phyloP scores from a whole-genome alignment of 2,329 filamentous ascomycete species.

The Lachnellula cervina region DNA sequence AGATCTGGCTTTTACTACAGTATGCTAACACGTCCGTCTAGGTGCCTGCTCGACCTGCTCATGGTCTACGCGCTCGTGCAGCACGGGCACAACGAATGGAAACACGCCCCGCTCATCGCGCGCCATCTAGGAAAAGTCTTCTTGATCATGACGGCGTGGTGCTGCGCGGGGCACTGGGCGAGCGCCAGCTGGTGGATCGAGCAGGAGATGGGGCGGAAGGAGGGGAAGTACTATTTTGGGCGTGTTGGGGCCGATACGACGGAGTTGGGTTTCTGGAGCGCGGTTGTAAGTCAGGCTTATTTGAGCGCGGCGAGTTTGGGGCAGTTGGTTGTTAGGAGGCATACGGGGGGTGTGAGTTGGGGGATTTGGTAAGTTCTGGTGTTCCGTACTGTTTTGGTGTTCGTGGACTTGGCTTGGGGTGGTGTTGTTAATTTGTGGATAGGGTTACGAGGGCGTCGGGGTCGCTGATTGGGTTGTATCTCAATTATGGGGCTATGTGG shows the following conservation, averaged over 20 bases:
- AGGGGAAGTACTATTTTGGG: conserved; percentile 33
- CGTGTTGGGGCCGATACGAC: conserved; percentile 42
- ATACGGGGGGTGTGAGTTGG: conserved; percentile 45
- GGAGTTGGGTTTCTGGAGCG: conserved; percentile 33
- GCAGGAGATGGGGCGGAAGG: conserved; percentile 42
- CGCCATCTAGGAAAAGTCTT: conserved; percentile 38
- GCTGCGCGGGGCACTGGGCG: conserved; percentile 36
- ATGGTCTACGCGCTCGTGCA: conserved; percentile 44
- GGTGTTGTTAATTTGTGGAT: background rate
- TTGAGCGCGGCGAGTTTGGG: conserved; percentile 44
- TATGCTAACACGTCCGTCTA: no score
- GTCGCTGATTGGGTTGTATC: conserved; percentile 38
- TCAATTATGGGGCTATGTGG: conserved; percentile 40
- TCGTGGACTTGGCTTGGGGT: no score
- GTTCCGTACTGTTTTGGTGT: background rate
- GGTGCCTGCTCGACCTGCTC: conserved; percentile 46
- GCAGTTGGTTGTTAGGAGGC: conserved; percentile 41
- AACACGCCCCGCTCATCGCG: conserved; percentile 37
- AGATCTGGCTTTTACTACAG: no score
- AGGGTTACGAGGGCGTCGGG: conserved; percentile 43
- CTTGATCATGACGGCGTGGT: conserved; percentile 33
- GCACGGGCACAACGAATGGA: conserved; percentile 41
- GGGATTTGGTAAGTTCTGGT: conserved; percentile 41
- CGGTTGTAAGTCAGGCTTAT: conserved; percentile 29
- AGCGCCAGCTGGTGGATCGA: conserved; percentile 47